phyloP scores from a whole-genome alignment of 164 flowering plant genomes.

The Chloranthus sessilifolius region DNA sequence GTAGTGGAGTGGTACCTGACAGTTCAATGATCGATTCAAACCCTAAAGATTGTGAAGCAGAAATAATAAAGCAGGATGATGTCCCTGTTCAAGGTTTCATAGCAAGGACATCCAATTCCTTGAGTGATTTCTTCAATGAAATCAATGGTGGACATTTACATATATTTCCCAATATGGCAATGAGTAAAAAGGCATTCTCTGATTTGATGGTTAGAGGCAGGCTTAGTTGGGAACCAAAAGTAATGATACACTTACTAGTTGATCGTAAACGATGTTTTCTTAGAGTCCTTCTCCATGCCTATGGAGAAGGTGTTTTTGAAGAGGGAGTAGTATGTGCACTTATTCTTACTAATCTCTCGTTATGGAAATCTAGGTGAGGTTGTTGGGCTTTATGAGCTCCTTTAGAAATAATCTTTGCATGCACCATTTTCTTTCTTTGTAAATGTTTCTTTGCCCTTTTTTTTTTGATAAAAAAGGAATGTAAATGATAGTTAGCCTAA shows the following conservation, averaged over 20 bases:
- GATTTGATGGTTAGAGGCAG: slow-evolving; percentile 27
- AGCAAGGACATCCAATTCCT: slow-evolving; percentile 43
- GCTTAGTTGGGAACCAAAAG: slow-evolving; percentile 15
- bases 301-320: slow-evolving; percentile 73
- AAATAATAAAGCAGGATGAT: slow-evolving; percentile 12
- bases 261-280: slow-evolving; percentile 43
- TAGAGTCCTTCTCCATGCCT: slow-evolving; percentile 66
- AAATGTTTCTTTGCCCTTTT: too few species aligned
- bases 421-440: too few species aligned
- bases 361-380: slow-evolving; percentile 59
- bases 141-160: slow-evolving; percentile 31
- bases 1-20: slow-evolving; percentile 1
- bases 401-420: too few species aligned
- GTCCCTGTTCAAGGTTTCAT: slow-evolving; percentile 37
- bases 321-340: slow-evolving; percentile 94
- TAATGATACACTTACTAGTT: slow-evolving; percentile 4
- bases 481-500: too few species aligned
- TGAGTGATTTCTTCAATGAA: slow-evolving; percentile 33
- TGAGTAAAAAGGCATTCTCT: slow-evolving; percentile 13
- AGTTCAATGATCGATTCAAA: slow-evolving; percentile 2
- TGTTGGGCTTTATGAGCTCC: too few species aligned
- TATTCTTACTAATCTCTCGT: slow-evolving; percentile 37
- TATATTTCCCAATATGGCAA: slow-evolving; percentile 41
- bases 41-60: slow-evolving; percentile 4
- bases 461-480: too few species aligned